phyloP scores from a whole-genome alignment of 495 filamentous ascomycete genomes.

The Chlorociboria aeruginascens region DNA sequence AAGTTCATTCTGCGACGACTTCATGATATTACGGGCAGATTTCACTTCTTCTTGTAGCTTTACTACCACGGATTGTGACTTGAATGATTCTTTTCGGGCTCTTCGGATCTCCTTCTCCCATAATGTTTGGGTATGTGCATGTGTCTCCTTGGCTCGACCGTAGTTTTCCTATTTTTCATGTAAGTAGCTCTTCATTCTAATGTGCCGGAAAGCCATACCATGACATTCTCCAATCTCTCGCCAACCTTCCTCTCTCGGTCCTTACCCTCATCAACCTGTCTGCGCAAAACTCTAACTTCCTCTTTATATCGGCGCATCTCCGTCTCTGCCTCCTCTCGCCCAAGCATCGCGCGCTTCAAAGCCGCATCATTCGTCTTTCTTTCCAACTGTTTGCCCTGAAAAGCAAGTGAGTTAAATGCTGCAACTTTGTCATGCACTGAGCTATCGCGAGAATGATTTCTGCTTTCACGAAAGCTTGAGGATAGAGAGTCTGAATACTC shows the following conservation, averaged over 20 bases:
- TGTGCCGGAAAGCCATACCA: slow-evolving; percentile 35
- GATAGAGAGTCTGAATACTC: slow-evolving; percentile 7
- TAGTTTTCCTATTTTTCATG: slow-evolving; percentile 51
- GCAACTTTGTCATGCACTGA: slow-evolving; percentile 75
- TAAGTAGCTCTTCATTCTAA: neutral
- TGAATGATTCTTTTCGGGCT: slow-evolving; percentile 76
- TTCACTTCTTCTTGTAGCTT: slow-evolving; percentile 80
- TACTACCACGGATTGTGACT: slow-evolving; percentile 60
- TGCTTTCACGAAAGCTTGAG: neutral
- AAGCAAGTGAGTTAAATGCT: slow-evolving; percentile 62
- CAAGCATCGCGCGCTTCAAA: slow-evolving; percentile 67
- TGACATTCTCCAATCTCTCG: slow-evolving; percentile 63
- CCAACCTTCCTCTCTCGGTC: slow-evolving; percentile 61
- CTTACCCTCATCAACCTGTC: slow-evolving; percentile 55
- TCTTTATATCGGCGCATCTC: slow-evolving; percentile 51
- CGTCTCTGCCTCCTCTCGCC: slow-evolving; percentile 70
- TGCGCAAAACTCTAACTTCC: slow-evolving; percentile 38
- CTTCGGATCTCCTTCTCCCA: slow-evolving; percentile 80
- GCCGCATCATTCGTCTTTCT: slow-evolving; percentile 56
- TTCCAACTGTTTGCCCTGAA: slow-evolving; percentile 48
- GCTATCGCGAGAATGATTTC: slow-evolving; percentile 44
- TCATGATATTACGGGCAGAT: slow-evolving; percentile 40
- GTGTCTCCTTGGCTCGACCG: slow-evolving; percentile 60
- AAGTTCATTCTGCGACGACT: slow-evolving; percentile 27
- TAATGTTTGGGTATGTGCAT: slow-evolving; percentile 55